Percentiles rank a stretch among this genome's conserved stretches.
Evolutionary conservation across 1,139 yeast genomes (phyloP).

Genomic region (Arxiozyma slooffiae): DNA sequence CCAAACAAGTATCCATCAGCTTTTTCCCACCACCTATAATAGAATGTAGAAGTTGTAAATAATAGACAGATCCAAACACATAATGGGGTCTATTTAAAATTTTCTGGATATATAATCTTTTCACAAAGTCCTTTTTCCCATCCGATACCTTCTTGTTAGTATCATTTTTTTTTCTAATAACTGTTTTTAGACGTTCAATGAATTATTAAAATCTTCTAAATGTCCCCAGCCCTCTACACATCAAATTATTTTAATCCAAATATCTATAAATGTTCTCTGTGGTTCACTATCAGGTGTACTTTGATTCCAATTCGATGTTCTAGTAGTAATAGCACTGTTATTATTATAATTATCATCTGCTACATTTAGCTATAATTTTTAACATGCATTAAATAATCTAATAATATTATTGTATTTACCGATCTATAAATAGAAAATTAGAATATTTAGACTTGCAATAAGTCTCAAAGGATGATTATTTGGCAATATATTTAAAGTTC

Average conservation of each 20-base stretch:
- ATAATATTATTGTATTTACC: slow-evolving; percentile 67
- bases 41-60: slow-evolving; percentile 48
- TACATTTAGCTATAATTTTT: neutral
- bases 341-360: neutral
- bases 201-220: slow-evolving; percentile 56
- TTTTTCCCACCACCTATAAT: slow-evolving; percentile 52
- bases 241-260: slow-evolving; percentile 64
- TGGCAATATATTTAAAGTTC: slow-evolving; percentile 58
- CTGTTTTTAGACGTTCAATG: slow-evolving; percentile 51
- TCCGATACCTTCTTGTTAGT: slow-evolving; percentile 60
- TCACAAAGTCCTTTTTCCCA: slow-evolving; percentile 74
- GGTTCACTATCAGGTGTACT: slow-evolving; percentile 36
- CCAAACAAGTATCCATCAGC: slow-evolving; percentile 44
- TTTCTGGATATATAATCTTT: slow-evolving; percentile 46
- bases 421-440: slow-evolving; percentile 55
- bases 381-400: slow-evolving; percentile 11
- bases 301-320: slow-evolving; percentile 39
- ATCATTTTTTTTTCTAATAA: slow-evolving; percentile 58
- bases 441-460: slow-evolving; percentile 66
- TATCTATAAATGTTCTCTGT: slow-evolving; percentile 51
- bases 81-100: slow-evolving; percentile 13
- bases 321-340: slow-evolving; percentile 36
- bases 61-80: slow-evolving; percentile 40
- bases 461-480: slow-evolving; percentile 54
- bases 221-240: slow-evolving; percentile 81